phyloP scores from a whole-genome alignment of 306 rosid genomes.

The Betula pendula region DNA sequence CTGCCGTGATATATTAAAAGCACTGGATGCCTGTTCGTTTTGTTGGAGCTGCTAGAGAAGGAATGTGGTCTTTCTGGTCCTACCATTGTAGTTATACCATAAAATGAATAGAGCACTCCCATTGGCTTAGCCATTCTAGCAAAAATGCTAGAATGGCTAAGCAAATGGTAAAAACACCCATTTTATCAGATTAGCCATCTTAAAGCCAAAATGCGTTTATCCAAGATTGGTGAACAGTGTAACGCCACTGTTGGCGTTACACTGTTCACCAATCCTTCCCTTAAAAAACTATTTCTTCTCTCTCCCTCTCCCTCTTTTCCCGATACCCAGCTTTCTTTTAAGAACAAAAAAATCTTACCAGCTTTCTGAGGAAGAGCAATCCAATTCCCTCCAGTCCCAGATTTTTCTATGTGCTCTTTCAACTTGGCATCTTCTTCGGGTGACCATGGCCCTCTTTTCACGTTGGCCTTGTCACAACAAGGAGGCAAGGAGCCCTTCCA shows the following conservation, averaged over 20 bases:
- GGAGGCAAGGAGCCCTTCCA: slow-evolving; percentile 99
- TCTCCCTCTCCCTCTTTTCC: too few relatives aligned
- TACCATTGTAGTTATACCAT: slow-evolving; percentile 11
- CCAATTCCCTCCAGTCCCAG: slow-evolving; percentile 96
- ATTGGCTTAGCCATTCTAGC: too few relatives aligned
- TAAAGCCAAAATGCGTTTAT: too few relatives aligned
- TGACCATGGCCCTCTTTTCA: slow-evolving; percentile 97
- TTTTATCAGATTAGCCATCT: too few relatives aligned
- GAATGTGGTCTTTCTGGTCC: slow-evolving; percentile 23
- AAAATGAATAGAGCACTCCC: too few relatives aligned
- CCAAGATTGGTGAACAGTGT: too few relatives aligned
- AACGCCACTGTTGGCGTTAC: too few relatives aligned
- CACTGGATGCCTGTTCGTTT: slow-evolving; percentile 12
- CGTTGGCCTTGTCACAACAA: slow-evolving; percentile 90
- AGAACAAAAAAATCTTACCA: slow-evolving; percentile 34
- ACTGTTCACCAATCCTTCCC: too few relatives aligned
- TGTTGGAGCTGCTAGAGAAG: slow-evolving; percentile 15
- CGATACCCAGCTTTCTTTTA: background rate
- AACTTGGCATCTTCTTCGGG: slow-evolving; percentile 92
- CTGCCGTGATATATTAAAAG: slow-evolving; percentile 1
- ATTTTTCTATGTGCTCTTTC: slow-evolving; percentile 56
- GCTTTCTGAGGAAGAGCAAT: slow-evolving; percentile 86
- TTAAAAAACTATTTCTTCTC: too few relatives aligned
- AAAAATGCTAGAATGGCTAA: too few relatives aligned
- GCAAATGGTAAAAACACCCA: too few relatives aligned